Evolutionary conservation across 495 filamentous ascomycete genomes (phyloP).

Genomic region (Massariosphaeria phaeospora): DNA sequence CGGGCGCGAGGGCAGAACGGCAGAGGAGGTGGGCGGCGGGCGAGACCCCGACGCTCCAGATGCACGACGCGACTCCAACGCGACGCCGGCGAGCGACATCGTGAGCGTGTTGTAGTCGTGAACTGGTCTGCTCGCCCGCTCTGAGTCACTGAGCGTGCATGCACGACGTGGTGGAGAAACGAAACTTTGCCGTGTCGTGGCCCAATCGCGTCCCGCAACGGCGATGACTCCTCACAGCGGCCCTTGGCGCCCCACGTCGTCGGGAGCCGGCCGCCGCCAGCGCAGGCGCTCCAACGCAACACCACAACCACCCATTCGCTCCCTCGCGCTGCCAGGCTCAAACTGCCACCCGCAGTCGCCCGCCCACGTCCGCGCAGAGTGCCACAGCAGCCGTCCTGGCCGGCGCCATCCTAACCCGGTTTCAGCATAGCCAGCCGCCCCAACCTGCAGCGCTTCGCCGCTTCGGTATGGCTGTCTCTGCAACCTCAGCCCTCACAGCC

Average conservation of each 20-base stretch:
- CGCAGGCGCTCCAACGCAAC: conserved; percentile 21
- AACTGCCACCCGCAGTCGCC: conserved; percentile 19
- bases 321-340: conserved; percentile 8
- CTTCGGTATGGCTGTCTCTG: conserved; percentile 9
- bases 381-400: conserved; percentile 9
- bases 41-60: conserved; percentile 17
- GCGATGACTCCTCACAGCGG: conserved; percentile 20
- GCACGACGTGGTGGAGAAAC: conserved; percentile 9
- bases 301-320: conserved; percentile 24
- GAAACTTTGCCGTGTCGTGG: conserved; percentile 17
- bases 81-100: conserved; percentile 20
- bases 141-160: conserved; percentile 27
- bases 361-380: neutral
- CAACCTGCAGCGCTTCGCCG: conserved; percentile 21
- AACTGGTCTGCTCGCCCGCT: neutral
- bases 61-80: conserved; percentile 11
- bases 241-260: neutral
- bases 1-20: neutral
- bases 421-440: conserved; percentile 27
- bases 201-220: conserved; percentile 14
- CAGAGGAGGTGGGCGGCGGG: conserved; percentile 21
- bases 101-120: conserved; percentile 33
- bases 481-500: conserved; percentile 21
- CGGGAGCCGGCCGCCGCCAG: conserved; percentile 5
- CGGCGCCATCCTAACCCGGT: conserved; percentile 14